Base-by-base conservation (phyloP, 257 asterid species). In the Solanum raphanifolium region DNA sequence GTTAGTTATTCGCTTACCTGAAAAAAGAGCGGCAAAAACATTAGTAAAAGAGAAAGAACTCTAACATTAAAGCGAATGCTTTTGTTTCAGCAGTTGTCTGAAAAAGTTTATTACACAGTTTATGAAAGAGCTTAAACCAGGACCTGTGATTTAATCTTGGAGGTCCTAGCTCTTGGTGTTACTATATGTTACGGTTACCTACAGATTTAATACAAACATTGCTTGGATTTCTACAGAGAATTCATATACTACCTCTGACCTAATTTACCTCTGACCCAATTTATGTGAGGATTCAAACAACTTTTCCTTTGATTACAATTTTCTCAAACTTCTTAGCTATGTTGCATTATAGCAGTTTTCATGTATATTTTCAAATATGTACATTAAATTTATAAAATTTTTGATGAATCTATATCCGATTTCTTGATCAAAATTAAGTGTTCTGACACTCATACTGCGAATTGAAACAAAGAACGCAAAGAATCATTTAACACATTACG, bases 121-220 rank as follows among this genome's bases (percentile, higher is more conserved):
- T 35, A 66, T 62, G 87, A 58, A 78, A 88, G 92, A 75, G 15
- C 93, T 32, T 72, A 72, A 31, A 72, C 25, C 43, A 72, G 34
- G 43, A 6, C 43, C 81, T 34, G 43, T 34, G 16, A 34, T 72
- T 72, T 72, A 32, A 32, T 32, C 41, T 73, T 73, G 41, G 13
- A 32, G 27, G 81, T 73, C 46, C 46, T 73, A 20, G 81, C 36
- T 34, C 81, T 20, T 34, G 46, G 27, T 73, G 27, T 16, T 72
- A 34, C 46, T 21, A 73, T 20, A 73, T 73, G 21, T 34, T 73
- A 35, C 18, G 1, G 39, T 73, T 73, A 34, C 27, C 81, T 9
- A 73, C 81, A 73, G 46, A 73, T 35, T 73, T 34, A 73, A 73
- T 18, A 35, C 48, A 73, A 9, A 4, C 27, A 72, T 34, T 32